Percentiles rank a stretch among this genome's conserved stretches.
Evolutionary conservation across 208 protist genomes (phyloP).

Genomic region (Endotrypanum monterogeii): DNA sequence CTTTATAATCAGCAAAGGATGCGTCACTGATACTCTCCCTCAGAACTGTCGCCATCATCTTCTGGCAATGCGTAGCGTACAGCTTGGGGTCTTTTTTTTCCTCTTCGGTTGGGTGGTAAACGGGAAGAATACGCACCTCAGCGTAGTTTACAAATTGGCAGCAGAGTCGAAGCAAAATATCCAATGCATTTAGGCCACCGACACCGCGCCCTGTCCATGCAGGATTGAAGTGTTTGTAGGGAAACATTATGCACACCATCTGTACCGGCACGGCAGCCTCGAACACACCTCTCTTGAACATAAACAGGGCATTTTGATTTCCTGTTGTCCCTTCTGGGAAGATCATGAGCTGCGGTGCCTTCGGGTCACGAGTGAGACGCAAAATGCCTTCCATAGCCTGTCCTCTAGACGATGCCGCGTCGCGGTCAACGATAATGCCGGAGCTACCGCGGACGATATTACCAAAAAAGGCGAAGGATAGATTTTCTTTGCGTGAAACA

Average conservation of each 20-base stretch:
- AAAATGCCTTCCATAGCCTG: conserved; percentile 57
- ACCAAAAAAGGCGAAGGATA: conserved; percentile 60
- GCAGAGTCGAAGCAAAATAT: conserved; percentile 69
- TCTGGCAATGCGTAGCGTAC: conserved; percentile 86
- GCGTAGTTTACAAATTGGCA: conserved; percentile 88
- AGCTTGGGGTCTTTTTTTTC: conserved; percentile 69
- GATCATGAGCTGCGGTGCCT: conserved; percentile 71
- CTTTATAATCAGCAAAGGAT: conserved; percentile 63
- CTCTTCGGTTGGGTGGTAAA: conserved; percentile 86
- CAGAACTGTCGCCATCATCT: conserved; percentile 82
- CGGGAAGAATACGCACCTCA: conserved; percentile 79
- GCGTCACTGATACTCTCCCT: conserved; percentile 61
- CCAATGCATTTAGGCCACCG: conserved; percentile 67
- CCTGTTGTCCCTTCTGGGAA: conserved; percentile 90
- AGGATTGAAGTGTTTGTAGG: conserved; percentile 89
- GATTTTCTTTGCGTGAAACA: conserved; percentile 80
- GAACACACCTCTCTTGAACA: conserved; percentile 89
- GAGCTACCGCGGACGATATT: conserved; percentile 46
- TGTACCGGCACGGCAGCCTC: conserved; percentile 84
- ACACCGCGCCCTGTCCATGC: conserved; percentile 75
- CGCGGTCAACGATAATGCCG: conserved; percentile 81
- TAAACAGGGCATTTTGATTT: conserved; percentile 78
- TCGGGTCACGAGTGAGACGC: conserved; percentile 52
- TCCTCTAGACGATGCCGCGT: conserved; percentile 51
- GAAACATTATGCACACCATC: conserved; percentile 85